A percentile compares a stretch with the other conserved stretches of the same genome.
Evolutionary conservation across 2,329 filamentous ascomycete genomes (phyloP).

Genomic region (Atkinsonella texensis): DNA sequence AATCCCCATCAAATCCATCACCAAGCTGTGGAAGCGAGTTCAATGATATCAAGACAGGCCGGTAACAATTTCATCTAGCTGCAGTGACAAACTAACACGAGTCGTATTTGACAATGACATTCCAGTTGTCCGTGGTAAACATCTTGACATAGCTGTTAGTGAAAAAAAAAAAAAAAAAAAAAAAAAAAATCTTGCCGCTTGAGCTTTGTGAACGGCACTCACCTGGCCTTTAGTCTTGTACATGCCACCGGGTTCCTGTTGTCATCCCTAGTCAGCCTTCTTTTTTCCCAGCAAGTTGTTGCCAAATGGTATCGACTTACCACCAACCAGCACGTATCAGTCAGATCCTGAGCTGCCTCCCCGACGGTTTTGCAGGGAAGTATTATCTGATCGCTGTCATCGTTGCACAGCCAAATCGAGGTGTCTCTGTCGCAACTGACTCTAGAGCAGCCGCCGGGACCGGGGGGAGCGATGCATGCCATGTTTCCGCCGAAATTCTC

Average conservation of each 20-base stretch:
- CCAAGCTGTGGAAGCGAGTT: no score
- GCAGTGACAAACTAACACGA: background rate
- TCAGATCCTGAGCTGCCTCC: background rate
- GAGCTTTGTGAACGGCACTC: background rate
- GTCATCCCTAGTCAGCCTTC: background rate
- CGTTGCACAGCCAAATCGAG: conserved; percentile 3
- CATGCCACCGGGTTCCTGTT: background rate
- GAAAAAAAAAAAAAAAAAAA: no score
- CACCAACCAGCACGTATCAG: background rate
- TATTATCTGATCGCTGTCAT: background rate
- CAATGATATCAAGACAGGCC: background rate
- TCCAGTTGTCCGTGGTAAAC: conserved; percentile 1
- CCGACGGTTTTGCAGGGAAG: background rate
- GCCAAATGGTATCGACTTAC: background rate
- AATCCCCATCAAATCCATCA: no score
- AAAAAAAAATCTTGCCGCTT: no score
- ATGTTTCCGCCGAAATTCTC: background rate
- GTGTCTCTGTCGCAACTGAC: background rate
- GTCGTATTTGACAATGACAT: background rate
- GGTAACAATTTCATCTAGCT: background rate
- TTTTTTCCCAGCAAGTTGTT: background rate
- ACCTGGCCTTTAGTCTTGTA: background rate
- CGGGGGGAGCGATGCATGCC: background rate
- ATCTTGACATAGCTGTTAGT: background rate
- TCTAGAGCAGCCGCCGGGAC: background rate